These are phyloP conservation scores for Cladophialophora psammophila DNA, from an alignment of 2,329 filamentous ascomycete species.

Conservation along the genomic window DNA sequence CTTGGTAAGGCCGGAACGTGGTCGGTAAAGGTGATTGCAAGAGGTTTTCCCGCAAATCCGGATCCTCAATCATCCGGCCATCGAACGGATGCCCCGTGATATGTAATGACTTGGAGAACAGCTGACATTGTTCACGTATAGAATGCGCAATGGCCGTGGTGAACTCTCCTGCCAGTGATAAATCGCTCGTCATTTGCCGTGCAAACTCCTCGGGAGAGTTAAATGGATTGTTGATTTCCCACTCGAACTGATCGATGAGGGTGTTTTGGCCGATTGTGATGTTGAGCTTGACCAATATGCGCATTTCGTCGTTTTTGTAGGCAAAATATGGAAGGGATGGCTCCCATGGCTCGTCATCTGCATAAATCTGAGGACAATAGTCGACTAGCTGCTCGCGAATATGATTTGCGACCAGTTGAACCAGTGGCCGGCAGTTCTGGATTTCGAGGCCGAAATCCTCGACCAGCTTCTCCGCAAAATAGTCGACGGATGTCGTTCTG, in stretches of 20 bases:
- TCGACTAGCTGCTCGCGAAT: conserved; percentile 91
- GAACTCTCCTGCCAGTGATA: conserved; percentile 93
- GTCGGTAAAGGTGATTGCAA: conserved; percentile 81
- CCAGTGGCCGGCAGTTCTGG: conserved; percentile 63
- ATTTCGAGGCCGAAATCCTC: conserved; percentile 83
- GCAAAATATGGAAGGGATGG: conserved; percentile 88
- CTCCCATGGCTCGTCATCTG: conserved; percentile 89
- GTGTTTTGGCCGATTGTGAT: conserved; percentile 97
- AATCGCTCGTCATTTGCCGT: conserved; percentile 82
- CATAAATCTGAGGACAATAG: conserved; percentile 89
- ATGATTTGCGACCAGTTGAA: conserved; percentile 70
- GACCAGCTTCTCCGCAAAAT: conserved; percentile 87
- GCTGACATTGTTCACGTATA: conserved; percentile 92
- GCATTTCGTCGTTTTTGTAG: conserved; percentile 99
- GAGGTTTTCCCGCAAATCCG: conserved; percentile 85
- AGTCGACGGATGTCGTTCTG: conserved; percentile 76
- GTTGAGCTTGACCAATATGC: conserved; percentile 92
- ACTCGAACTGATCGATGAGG: conserved; percentile 95
- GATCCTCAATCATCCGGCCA: conserved; percentile 88
- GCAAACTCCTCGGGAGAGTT: conserved; percentile 98
- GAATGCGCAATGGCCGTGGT: conserved; percentile 97
- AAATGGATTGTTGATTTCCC: conserved; percentile 94
- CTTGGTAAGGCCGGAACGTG: conserved; percentile 88
- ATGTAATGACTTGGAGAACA: conserved; percentile 93
- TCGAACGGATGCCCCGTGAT: conserved; percentile 95